Evolutionary conservation across 2,329 filamentous ascomycete species (phyloP).

Genomic region (Cladophialophora chaetospira): DNA sequence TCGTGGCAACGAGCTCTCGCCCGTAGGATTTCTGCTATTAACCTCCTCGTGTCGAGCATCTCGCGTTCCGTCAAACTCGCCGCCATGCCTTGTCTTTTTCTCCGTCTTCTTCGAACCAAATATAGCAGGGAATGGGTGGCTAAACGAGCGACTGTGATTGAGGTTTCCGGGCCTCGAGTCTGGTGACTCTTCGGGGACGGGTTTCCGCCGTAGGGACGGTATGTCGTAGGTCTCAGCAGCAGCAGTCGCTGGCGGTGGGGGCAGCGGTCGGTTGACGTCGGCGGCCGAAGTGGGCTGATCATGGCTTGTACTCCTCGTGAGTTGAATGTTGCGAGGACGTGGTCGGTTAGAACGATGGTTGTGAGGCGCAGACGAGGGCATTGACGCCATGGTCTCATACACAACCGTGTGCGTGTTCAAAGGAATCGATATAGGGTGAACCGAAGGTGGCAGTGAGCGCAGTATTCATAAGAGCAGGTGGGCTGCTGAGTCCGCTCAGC

Average conservation of each 20-base stretch:
- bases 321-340: constrained; percentile 20
- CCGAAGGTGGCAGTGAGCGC: neutral
- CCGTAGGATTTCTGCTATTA: constrained; percentile 34
- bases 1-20: constrained; percentile 27
- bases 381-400: constrained; percentile 22
- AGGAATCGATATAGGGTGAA: constrained; percentile 1
- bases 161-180: constrained; percentile 25
- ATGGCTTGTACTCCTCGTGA: constrained; percentile 9
- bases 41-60: constrained; percentile 47
- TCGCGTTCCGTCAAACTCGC: constrained; percentile 42
- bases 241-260: constrained; percentile 27
- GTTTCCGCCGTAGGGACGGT: constrained; percentile 31
- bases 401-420: constrained; percentile 3
- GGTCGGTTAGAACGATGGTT: constrained; percentile 13
- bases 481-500: constrained; percentile 8
- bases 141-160: constrained; percentile 68
- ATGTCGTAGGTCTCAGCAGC: constrained; percentile 34
- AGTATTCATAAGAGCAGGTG: constrained; percentile 20
- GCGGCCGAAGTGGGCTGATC: constrained; percentile 13
- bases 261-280: constrained; percentile 31
- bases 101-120: constrained; percentile 60
- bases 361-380: constrained; percentile 18
- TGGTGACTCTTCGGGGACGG: constrained; percentile 17
- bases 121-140: constrained; percentile 75
- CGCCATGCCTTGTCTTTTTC: constrained; percentile 53